phyloP scores from a whole-genome alignment of 1,139 yeast genomes.

The Protomyces inouyei region DNA sequence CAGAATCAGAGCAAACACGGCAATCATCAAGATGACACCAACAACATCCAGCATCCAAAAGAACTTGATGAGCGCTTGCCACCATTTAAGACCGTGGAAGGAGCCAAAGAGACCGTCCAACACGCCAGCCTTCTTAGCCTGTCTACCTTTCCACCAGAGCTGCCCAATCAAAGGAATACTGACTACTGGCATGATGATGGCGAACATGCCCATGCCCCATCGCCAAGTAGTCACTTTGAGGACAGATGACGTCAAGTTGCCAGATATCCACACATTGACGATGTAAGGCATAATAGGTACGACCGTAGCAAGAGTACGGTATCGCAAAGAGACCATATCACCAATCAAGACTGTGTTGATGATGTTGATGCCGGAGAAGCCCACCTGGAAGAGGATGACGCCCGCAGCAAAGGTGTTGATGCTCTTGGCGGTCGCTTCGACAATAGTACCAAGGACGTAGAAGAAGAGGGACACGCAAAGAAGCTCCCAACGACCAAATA shows the following conservation, averaged over 20 bases:
- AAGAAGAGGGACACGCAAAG: slow-evolving; percentile 53
- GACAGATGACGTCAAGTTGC: slow-evolving; percentile 32
- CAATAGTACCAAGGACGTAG: slow-evolving; percentile 64
- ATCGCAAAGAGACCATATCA: slow-evolving; percentile 42
- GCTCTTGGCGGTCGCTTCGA: slow-evolving; percentile 62
- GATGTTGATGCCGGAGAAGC: slow-evolving; percentile 50
- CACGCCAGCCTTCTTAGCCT: slow-evolving; percentile 37
- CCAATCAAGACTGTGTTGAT: slow-evolving; percentile 44
- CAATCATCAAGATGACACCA: slow-evolving; percentile 39
- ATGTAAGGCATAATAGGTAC: slow-evolving; percentile 38
- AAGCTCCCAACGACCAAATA: slow-evolving; percentile 45
- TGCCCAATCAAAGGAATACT: slow-evolving; percentile 37
- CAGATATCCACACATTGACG: slow-evolving; percentile 36
- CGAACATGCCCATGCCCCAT: slow-evolving; percentile 42
- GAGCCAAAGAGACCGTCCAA: slow-evolving; percentile 21
- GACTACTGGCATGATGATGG: slow-evolving; percentile 40
- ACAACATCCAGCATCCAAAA: slow-evolving; percentile 38
- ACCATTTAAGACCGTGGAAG: slow-evolving; percentile 8
- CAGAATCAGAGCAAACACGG: slow-evolving; percentile 41
- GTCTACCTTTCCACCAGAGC: slow-evolving; percentile 37
- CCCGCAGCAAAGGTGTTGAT: slow-evolving; percentile 69
- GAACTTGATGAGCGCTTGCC: slow-evolving; percentile 28
- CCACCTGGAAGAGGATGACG: slow-evolving; percentile 63
- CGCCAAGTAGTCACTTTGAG: slow-evolving; percentile 37
- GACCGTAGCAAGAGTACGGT: slow-evolving; percentile 42